Conservation (phyloP, 2,329 filamentous ascomycete species). For the Tolypocladium album region DNA sequence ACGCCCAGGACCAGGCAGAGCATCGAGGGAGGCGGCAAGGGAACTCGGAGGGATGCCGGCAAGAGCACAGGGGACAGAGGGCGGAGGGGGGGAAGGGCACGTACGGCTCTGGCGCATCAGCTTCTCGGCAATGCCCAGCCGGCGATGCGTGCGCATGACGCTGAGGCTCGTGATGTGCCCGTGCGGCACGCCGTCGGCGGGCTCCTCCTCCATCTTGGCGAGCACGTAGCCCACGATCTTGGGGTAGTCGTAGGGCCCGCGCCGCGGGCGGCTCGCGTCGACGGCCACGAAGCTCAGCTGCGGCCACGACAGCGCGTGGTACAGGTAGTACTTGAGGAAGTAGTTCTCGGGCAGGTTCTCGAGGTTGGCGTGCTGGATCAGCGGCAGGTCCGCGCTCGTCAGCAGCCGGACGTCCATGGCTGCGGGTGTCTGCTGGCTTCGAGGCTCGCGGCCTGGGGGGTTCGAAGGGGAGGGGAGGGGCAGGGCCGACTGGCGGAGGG, state of each 20-base stretch:
- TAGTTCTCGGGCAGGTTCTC: constrained; percentile 99
- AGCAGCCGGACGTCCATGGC: constrained; percentile 86
- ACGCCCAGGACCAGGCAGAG: not conserved
- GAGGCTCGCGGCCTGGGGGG: not conserved
- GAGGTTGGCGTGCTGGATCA: constrained; percentile 96
- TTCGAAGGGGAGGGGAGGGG: not conserved
- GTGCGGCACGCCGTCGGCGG: constrained; percentile 78
- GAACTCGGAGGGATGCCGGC: no score
- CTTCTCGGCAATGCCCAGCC: constrained; percentile 90
- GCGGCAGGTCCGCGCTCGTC: constrained; percentile 70
- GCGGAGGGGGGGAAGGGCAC: constrained; percentile 21
- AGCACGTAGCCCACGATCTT: constrained; percentile 99
- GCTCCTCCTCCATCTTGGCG: constrained; percentile 99
- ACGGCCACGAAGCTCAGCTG: constrained; percentile 95
- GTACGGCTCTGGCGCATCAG: constrained; percentile 91
- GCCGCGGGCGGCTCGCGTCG: constrained; percentile 70
- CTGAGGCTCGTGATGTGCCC: constrained; percentile 93
- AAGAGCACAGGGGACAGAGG: no score
- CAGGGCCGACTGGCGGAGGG: not conserved
- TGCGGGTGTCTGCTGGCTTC: not conserved
- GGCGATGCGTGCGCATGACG: constrained; percentile 91
- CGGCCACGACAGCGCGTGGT: constrained; percentile 96
- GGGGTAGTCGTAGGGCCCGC: constrained; percentile 76
- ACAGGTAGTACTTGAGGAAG: constrained; percentile 99
- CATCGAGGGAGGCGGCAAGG: not conserved